Evolutionary conservation across 202 grass and related monocot genomes (phyloP), one percentile per base, ranked within the genome.

Genomic region (Sporobolus alterniflorus): DNA sequence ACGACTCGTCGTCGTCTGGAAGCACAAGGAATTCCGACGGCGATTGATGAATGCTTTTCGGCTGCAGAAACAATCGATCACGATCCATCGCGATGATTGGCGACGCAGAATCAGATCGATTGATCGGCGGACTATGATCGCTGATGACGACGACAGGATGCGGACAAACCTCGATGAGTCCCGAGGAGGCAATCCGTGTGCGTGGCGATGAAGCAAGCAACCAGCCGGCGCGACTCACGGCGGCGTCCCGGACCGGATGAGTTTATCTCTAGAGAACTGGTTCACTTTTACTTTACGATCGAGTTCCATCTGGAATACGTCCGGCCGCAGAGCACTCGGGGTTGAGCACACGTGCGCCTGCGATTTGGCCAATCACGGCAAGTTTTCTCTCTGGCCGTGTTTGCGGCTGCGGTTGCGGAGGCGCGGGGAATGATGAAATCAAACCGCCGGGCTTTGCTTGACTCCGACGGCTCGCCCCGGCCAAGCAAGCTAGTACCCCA

Each of bases 141-240:
- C n/a, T n/a, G n/a, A n/a, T n/a, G n/a, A n/a, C n/a, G n/a, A n/a
- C n/a, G n/a, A n/a, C n/a, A n/a, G n/a, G 52, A 56, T 25, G 52
- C 52, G n/a, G 52, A 22, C 21, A 56, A 56, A 12, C 3, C 52
- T 25, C 43, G 52, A 25, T 2, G 25, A 24, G 9, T 8, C 36
- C 36, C 24, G 59, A 60, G 54, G 36, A 76, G 44, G 52, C 49
- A 3, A 11, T 9, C 55, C 36, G 16, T n/a, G n/a, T n/a, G n/a
- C n/a, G n/a, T 48, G 74, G 41, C 7, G 40, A 16, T 57, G 18
- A 77, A 63, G 74, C 36, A 83, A 69, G 63, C 39, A 28, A 9
- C 11, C n/a, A n/a, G n/a, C n/a, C n/a, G n/a, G 34, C 11, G 43
- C 43, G 2, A 12, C 0, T 59, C 30, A 48, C 82, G 41, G 42